Conservation (phyloP, 1,284 basidiomycete genomes). For the Ganoderma meredithae region DNA sequence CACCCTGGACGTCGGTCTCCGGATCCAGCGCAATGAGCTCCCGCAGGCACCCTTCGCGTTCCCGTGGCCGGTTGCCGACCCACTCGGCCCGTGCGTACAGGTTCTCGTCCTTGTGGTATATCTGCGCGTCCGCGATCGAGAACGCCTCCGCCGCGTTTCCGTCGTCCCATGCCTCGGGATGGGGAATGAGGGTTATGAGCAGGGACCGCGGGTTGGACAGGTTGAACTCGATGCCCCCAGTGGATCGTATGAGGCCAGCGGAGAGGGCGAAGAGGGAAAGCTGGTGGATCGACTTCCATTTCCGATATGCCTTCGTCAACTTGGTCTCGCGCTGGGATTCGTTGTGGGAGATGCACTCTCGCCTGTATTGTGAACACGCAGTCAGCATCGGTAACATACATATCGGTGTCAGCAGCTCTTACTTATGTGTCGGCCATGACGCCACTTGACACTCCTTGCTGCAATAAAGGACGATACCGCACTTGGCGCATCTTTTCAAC, state of each 20-base stretch:
- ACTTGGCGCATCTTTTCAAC: constrained; percentile 7
- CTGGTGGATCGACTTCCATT: not conserved
- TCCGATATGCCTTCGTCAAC: constrained; percentile 1
- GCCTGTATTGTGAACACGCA: not conserved
- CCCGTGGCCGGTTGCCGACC: not conserved
- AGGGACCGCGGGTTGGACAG: not conserved
- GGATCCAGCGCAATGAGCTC: not conserved
- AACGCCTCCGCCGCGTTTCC: not conserved
- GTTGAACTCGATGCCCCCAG: constrained; percentile 4
- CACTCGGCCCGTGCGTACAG: constrained; percentile 1
- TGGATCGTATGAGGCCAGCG: not conserved
- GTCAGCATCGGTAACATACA: not conserved
- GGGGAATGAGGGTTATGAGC: constrained; percentile 1
- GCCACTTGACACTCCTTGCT: constrained; percentile 7
- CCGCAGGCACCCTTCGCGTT: not conserved
- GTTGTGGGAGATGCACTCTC: not conserved
- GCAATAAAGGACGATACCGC: not conserved
- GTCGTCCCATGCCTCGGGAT: not conserved
- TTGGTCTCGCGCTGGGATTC: not conserved
- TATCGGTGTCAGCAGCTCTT: not conserved
- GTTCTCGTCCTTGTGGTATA: constrained; percentile 2
- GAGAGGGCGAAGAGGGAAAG: not conserved
- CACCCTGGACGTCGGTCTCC: not conserved
- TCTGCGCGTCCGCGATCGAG: not conserved
- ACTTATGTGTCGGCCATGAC: constrained; percentile 8